Conservation (phyloP, 345 rosid genomes). For the Rhizophora apiculata region DNA sequence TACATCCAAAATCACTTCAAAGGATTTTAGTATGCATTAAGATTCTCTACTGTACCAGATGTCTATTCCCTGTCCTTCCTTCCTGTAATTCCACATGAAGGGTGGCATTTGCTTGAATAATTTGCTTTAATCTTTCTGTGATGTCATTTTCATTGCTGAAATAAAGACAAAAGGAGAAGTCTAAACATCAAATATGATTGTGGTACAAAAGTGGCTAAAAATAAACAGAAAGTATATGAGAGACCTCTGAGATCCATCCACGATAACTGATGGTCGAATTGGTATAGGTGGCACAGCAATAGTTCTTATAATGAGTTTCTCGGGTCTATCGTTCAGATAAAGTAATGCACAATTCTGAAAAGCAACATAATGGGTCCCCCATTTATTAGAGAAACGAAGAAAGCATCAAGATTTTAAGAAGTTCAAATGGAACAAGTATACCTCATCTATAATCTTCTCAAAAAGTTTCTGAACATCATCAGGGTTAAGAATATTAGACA, state of each 20-base stretch:
- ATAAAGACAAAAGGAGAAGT: constrained; percentile 15
- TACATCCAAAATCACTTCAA: background rate
- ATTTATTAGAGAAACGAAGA: constrained; percentile 1
- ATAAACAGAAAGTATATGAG: background rate
- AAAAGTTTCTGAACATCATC: constrained; percentile 58
- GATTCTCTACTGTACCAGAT: constrained; percentile 44
- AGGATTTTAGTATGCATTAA: background rate
- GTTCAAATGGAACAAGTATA: constrained; percentile 23
- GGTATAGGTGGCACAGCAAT: constrained; percentile 89
- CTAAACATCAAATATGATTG: background rate
- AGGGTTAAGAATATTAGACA: constrained; percentile 56
- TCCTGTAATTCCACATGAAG: constrained; percentile 56
- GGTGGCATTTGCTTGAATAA: constrained; percentile 63
- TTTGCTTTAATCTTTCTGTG: constrained; percentile 74
- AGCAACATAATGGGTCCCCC: constrained; percentile 14
- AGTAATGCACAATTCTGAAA: constrained; percentile 86
- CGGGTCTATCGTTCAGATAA: constrained; percentile 75
- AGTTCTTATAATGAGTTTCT: constrained; percentile 67
- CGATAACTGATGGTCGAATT: constrained; percentile 83
- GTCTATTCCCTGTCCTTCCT: constrained; percentile 38
- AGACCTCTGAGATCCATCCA: constrained; percentile 77
- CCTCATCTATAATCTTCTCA: constrained; percentile 70
- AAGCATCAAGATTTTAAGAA: background rate
- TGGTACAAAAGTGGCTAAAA: background rate
- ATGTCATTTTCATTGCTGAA: constrained; percentile 95